These are phyloP conservation scores for Mycena indigotica DNA, from an alignment of 768 basidiomycete genomes.

Conservation along the genomic window DNA sequence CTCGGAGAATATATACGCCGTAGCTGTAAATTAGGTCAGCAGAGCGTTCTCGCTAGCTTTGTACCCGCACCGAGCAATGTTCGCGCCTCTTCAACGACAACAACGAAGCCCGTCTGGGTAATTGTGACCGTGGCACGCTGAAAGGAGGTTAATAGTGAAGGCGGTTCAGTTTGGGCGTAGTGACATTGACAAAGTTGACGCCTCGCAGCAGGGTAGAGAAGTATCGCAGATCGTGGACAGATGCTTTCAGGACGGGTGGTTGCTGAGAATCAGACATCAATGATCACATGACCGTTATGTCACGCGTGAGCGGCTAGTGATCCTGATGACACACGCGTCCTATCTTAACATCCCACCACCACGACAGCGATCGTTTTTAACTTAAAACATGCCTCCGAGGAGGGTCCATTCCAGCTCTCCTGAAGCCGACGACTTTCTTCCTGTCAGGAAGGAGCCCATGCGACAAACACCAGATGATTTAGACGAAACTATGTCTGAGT, in stretches of 20 bases:
- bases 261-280: background rate
- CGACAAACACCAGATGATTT: no score
- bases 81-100: slow-evolving; percentile 85
- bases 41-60: background rate
- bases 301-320: no score
- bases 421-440: background rate
- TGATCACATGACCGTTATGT: background rate
- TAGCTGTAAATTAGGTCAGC: slow-evolving; percentile 50
- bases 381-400: background rate
- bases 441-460: background rate
- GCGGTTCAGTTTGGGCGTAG: slow-evolving; percentile 26
- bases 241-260: slow-evolving; percentile 58
- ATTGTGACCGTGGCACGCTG: slow-evolving; percentile 78
- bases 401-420: background rate
- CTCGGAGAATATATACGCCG: slow-evolving; percentile 76
- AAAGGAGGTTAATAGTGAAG: slow-evolving; percentile 5
- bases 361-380: background rate
- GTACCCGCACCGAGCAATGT: slow-evolving; percentile 65
- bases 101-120: slow-evolving; percentile 66
- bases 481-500: no score
- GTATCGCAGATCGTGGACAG: slow-evolving; percentile 80
- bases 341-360: background rate
- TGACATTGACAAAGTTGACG: slow-evolving; percentile 78
- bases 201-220: slow-evolving; percentile 79
- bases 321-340: no score